These are phyloP conservation scores for Calonectria naviculata DNA, from an alignment of 2,329 filamentous ascomycete species.

Conservation along the genomic window DNA sequence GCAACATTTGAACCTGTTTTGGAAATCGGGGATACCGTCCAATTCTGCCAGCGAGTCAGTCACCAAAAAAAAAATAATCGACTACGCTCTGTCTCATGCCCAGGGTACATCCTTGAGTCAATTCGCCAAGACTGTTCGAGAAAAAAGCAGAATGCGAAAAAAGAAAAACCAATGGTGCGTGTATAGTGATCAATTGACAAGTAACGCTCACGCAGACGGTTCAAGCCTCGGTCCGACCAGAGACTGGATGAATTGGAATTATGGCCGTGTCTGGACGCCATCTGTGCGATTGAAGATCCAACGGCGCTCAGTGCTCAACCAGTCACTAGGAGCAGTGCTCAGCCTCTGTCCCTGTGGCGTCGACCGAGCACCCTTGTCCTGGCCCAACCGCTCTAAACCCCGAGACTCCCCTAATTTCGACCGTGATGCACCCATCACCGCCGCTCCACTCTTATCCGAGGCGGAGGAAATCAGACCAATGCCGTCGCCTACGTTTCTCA, in stretches of 20 bases:
- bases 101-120: neutral
- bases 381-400: neutral
- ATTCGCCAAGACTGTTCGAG: neutral
- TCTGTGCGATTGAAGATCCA: neutral
- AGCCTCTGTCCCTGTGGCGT: neutral
- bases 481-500: neutral
- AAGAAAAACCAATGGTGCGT: neutral
- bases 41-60: neutral
- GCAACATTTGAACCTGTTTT: neutral
- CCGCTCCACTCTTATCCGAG: constrained; percentile 12
- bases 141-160: neutral
- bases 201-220: too few species aligned
- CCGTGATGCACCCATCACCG: neutral
- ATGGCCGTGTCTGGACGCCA: neutral
- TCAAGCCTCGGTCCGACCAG: too few species aligned
- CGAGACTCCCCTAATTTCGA: neutral
- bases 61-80: too few species aligned
- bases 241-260: too few species aligned
- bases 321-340: neutral
- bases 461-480: constrained; percentile 3
- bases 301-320: neutral
- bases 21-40: neutral
- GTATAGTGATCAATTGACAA: neutral
- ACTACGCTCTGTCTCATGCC: neutral
- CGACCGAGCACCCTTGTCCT: neutral